Percentiles rank a stretch among this genome's conserved stretches.
Evolutionary conservation across 495 filamentous ascomycete species (phyloP).

Genomic region (Monascus purpureus): DNA sequence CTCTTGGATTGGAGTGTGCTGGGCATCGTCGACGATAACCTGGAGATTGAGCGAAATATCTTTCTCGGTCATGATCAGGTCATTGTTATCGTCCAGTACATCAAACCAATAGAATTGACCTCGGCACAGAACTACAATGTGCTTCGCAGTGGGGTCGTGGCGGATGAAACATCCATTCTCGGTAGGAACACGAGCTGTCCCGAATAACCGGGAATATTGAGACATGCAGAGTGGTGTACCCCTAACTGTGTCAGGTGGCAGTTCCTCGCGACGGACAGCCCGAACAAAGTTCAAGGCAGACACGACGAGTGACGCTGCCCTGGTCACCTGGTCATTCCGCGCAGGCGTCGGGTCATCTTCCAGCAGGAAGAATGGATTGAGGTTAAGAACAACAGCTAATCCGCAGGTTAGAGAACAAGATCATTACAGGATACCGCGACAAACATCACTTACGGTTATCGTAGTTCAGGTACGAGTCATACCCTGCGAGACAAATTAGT

Average conservation of each 20-base stretch:
- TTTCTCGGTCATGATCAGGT: conserved; percentile 94
- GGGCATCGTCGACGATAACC: conserved; percentile 81
- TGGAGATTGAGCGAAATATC: conserved; percentile 86
- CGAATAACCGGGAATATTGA: conserved; percentile 91
- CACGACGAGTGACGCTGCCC: conserved; percentile 81
- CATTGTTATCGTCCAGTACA: conserved; percentile 84
- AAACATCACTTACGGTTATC: conserved; percentile 55
- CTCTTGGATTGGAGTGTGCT: conserved; percentile 78
- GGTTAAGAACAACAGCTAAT: conserved; percentile 76
- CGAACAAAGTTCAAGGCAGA: conserved; percentile 88
- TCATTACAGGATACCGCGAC: background rate
- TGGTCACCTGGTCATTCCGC: conserved; percentile 88
- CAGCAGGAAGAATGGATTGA: conserved; percentile 95
- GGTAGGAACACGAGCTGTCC: conserved; percentile 87
- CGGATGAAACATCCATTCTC: conserved; percentile 93
- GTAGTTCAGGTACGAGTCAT: conserved; percentile 95
- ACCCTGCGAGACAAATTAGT: conserved; percentile 46
- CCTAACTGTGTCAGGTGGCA: conserved; percentile 76
- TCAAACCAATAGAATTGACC: conserved; percentile 99
- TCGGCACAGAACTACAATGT: conserved; percentile 86
- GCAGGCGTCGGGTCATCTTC: conserved; percentile 97
- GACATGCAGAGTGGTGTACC: conserved; percentile 89
- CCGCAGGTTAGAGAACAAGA: conserved; percentile 2
- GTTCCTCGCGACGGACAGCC: conserved; percentile 82
- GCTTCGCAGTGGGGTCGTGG: conserved; percentile 76